Conservation (phyloP, 2,329 filamentous ascomycete genomes). For the Pyrenochaeta sp. region DNA sequence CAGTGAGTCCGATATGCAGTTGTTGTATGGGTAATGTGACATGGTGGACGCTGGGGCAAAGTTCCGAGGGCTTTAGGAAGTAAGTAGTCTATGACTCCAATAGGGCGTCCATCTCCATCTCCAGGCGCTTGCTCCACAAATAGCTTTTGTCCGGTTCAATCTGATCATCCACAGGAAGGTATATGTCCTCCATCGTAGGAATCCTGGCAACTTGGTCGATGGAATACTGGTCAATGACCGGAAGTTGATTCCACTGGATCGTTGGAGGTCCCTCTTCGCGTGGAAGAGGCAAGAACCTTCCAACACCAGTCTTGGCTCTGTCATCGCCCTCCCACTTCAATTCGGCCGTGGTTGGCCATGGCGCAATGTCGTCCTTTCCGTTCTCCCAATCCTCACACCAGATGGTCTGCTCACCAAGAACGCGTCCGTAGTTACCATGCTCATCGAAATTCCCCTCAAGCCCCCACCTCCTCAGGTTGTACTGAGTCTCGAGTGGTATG, state of each 20-base stretch:
- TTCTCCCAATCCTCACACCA: constrained; percentile 48
- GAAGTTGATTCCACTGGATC: constrained; percentile 54
- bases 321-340: constrained; percentile 59
- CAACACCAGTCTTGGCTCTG: constrained; percentile 53
- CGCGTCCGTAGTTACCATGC: constrained; percentile 34
- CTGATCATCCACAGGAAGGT: constrained; percentile 47
- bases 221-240: constrained; percentile 46
- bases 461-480: constrained; percentile 22
- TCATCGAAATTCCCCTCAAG: constrained; percentile 33
- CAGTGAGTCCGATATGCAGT: neutral
- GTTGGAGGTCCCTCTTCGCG: constrained; percentile 52
- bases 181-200: constrained; percentile 49
- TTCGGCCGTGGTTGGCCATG: constrained; percentile 53
- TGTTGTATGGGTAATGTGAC: neutral
- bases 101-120: constrained; percentile 37
- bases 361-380: constrained; percentile 47
- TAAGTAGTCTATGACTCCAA: constrained; percentile 20
- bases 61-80: neutral
- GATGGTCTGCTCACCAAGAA: constrained; percentile 51
- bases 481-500: constrained; percentile 17
- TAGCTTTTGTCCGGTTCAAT: constrained; percentile 39
- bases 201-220: constrained; percentile 51
- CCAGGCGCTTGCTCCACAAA: constrained; percentile 36
- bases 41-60: neutral
- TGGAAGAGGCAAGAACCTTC: constrained; percentile 54